Evolutionary conservation across 306 rosid species (phyloP).

Genomic region (Begonia masoniana): DNA sequence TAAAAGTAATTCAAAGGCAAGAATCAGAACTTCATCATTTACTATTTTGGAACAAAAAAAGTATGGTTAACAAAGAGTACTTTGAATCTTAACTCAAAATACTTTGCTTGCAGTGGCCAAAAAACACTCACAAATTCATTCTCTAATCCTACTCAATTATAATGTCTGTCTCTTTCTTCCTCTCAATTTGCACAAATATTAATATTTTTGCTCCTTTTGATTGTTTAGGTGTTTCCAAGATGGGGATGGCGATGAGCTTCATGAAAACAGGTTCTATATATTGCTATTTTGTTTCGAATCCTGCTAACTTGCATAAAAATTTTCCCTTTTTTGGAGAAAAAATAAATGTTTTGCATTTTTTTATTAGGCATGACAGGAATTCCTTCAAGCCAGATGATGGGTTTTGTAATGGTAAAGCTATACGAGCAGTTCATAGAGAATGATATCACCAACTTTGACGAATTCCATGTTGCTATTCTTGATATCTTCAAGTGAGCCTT

Average conservation of each 20-base stretch:
- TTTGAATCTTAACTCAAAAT: slow-evolving; percentile 3
- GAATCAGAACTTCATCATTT: too few species aligned
- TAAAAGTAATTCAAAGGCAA: too few species aligned
- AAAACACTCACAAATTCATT: slow-evolving; percentile 1
- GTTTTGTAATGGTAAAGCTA: slow-evolving; percentile 14
- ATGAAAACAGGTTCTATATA: slow-evolving; percentile 29
- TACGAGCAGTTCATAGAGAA: slow-evolving; percentile 19
- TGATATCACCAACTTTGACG: slow-evolving; percentile 4
- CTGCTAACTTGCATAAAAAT: background rate
- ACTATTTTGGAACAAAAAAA: background rate
- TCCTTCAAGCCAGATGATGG: slow-evolving; percentile 15
- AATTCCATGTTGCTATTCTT: slow-evolving; percentile 42
- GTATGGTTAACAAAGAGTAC: background rate
- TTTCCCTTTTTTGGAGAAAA: background rate
- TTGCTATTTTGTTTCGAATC: background rate
- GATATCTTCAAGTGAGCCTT: slow-evolving; percentile 42
- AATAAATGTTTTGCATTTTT: background rate
- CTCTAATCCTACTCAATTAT: slow-evolving; percentile 1
- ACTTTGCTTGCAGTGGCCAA: slow-evolving; percentile 33
- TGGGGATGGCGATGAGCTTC: slow-evolving; percentile 40
- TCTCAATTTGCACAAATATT: slow-evolving; percentile 5
- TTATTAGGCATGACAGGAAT: slow-evolving; percentile 20
- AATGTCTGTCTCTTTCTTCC: slow-evolving; percentile 2
- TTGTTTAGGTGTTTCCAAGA: slow-evolving; percentile 2
- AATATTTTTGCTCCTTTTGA: slow-evolving; percentile 1